Conservation (phyloP, 2,329 filamentous ascomycete genomes). For the Diplocarpon mali region DNA sequence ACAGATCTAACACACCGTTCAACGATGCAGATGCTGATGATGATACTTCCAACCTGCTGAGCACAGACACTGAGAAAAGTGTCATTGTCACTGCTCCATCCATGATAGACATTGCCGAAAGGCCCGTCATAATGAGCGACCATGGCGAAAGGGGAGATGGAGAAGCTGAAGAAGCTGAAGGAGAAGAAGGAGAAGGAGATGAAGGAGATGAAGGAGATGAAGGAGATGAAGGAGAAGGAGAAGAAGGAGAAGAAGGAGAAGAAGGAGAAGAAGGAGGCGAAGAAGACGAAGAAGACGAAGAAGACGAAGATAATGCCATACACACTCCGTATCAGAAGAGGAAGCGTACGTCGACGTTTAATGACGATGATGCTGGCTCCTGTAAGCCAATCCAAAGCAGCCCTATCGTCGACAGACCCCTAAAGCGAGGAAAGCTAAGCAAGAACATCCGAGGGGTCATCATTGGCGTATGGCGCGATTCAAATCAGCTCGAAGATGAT, state of each 20-base stretch:
- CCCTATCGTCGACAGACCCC: constrained; percentile 11
- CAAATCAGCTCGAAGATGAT: constrained; percentile 35
- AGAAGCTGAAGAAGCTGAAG: too few species aligned
- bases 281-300: constrained; percentile 18
- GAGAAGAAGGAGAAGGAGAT: too few species aligned
- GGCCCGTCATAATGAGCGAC: constrained; percentile 14
- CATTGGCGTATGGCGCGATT: constrained; percentile 51
- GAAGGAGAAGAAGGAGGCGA: too few species aligned
- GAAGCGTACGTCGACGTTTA: constrained; percentile 42
- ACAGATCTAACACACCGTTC: constrained; percentile 15
- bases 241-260: too few species aligned
- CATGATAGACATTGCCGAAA: constrained; percentile 10
- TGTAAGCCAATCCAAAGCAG: constrained; percentile 8
- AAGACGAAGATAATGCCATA: constrained; percentile 29
- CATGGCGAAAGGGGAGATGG: constrained; percentile 2
- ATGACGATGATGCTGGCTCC: constrained; percentile 37
- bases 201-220: too few species aligned
- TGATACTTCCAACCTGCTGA: constrained; percentile 6
- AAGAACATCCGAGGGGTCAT: constrained; percentile 25
- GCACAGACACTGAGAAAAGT: constrained; percentile 17
- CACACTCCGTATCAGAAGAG: constrained; percentile 38
- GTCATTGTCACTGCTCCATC: constrained; percentile 16
- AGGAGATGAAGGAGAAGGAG: too few species aligned
- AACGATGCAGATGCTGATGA: constrained; percentile 7
- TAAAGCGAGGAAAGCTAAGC: constrained; percentile 17